Evolutionary conservation across 257 asterid species (phyloP), one percentile per base, ranked within the genome.

Genomic region (Salvia rosmarinus): DNA sequence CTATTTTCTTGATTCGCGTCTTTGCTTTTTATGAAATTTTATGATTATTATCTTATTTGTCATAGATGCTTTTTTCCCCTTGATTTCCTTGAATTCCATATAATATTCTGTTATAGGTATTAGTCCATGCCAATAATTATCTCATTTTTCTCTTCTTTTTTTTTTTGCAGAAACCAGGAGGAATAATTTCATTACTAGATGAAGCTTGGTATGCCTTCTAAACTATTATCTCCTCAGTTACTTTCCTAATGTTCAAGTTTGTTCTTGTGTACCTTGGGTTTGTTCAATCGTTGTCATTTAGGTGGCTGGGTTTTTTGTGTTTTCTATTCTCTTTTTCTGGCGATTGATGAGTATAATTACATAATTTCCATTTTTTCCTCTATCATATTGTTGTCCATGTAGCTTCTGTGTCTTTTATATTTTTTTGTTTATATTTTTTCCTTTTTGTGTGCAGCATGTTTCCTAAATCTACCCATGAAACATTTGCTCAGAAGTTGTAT

Each of bases 401-500:
- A 39, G 54, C 32, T 59, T 56, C 57, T 59, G 72, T 74, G 63
- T 77, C 43, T 54, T 13, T 25, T 75, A 63, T 71, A 63, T 72
- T 55, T 6, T 23, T 0, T 8, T 55, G 61, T 10, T 66, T 62
- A 52, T 68, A 21, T 19, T 59, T 76, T 59, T 76, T 28, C 57
- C 49, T 57, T 72, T 76, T 42, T 73, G 65, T 73, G 21, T 64
- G 85, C 93, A 90, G 96, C 74, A 90, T 90, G 96, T 90, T 90
- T 83, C 96, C 96, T 62, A 88, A 86, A 83, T 90, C 96, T 16
- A 90, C 96, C 58, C 96, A 90, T 71, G 96, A 90, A 76, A 90
- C 96, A 81, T 90, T 90, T 86, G 89, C 96, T 79, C 96, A 90
- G 81, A 90, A 90, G 85, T 54, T 90, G 83, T 90, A 90, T 75